Conservation (phyloP, 2,329 filamentous ascomycete genomes). For the Beauveria asiatica region DNA sequence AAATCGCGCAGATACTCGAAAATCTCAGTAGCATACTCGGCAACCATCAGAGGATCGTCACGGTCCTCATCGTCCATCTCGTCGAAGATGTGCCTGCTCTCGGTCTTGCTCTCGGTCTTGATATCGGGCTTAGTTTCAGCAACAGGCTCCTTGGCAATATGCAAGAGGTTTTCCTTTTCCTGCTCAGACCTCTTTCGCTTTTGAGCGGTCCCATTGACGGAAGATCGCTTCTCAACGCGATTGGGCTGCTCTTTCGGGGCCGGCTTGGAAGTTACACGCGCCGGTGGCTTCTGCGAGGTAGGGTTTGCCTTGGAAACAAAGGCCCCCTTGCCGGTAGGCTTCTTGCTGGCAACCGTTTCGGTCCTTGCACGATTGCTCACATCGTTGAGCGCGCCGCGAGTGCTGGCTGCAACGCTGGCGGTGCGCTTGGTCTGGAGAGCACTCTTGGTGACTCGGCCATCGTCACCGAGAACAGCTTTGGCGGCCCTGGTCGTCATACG, state of each 20-base stretch:
- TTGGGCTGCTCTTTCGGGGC: constrained; percentile 52
- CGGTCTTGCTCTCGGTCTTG: constrained; percentile 23
- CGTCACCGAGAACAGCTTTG: constrained; percentile 59
- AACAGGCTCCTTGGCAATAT: constrained; percentile 13
- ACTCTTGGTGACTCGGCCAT: constrained; percentile 55
- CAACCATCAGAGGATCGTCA: constrained; percentile 94
- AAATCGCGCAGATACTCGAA: constrained; percentile 91
- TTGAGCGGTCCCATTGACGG: constrained; percentile 52
- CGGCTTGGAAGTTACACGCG: constrained; percentile 56
- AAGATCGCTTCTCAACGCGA: constrained; percentile 53
- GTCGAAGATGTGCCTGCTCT: constrained; percentile 39
- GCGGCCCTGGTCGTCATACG: constrained; percentile 94
- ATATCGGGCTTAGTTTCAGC: constrained; percentile 25
- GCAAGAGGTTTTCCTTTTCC: constrained; percentile 20
- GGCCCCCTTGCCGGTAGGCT: constrained; percentile 56
- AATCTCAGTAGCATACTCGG: constrained; percentile 94
- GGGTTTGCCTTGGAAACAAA: constrained; percentile 76
- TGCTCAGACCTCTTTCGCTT: constrained; percentile 48
- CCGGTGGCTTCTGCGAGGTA: constrained; percentile 65
- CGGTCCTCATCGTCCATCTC: constrained; percentile 73
- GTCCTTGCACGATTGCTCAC: constrained; percentile 90
- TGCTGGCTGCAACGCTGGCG: constrained; percentile 46
- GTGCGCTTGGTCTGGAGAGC: constrained; percentile 63
- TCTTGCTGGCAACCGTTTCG: constrained; percentile 66
- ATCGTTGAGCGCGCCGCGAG: constrained; percentile 81